Base-by-base conservation (phyloP, 2,329 filamentous ascomycete species). In the Alternaria novae-zelandiae region DNA sequence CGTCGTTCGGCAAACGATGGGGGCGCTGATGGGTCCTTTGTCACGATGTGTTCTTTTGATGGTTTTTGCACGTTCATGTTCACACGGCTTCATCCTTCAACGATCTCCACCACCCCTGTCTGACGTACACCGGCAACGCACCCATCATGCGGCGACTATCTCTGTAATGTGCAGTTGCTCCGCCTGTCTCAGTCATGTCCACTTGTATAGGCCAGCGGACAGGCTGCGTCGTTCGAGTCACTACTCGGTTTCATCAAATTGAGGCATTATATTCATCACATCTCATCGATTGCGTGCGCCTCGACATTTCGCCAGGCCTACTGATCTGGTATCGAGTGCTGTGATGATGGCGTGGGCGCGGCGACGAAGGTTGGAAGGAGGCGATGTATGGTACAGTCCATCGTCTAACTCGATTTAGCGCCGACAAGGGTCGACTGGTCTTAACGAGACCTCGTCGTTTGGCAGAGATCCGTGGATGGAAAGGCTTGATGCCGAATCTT, bases 291-390 rank as follows among this genome's bases (percentile, higher is more conserved):
- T 44, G 21, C 25, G 9, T 44, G 61, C 57, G 36, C 28, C 30
- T n/a, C 26, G 23, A 23, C 30, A 47, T 30, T 17, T 41, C 13
- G 49, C 44, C 25, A 45, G 9, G 54, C 15, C 17, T n/a, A 21
- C 15, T n/a, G 9, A 54, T 17, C 20, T 54, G 43, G 17, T 46
- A 28, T 44, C 23, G 41, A 45, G 46, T 53, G 62, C 50, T 57
- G 45, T 54, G 50, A 55, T 57, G 47, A 57, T 63, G 64, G 68
- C 56, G 61, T 57, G 59, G 57, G 47, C 61, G 62, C 66, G 63
- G 58, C 64, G 67, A 68, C 49, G 64, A 68, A 66, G 68, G 63
- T 68, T 63, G 69, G 36, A 63, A 66, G 68, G 70, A 70, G 67
- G 70, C 70, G 65, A 71, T 66, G 70, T 70, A 70, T 67, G 63